Evolutionary conservation across 2,329 filamentous ascomycete species (phyloP).

Genomic region (Colletotrichum paranaense): DNA sequence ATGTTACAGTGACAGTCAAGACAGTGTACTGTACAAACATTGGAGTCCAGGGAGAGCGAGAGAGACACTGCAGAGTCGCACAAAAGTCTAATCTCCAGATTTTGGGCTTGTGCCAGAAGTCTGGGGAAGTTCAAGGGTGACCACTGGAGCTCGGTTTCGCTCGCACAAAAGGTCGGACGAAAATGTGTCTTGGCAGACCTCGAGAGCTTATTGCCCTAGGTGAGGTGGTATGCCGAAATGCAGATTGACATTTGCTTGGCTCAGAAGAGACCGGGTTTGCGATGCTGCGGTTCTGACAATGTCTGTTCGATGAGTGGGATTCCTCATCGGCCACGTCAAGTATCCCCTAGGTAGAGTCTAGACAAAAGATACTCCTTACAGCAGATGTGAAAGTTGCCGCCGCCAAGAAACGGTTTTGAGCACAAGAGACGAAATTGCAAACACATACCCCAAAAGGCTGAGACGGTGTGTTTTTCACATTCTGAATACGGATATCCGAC

Average conservation of each 20-base stretch:
- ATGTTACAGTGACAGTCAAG: too few species aligned
- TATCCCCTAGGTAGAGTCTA: neutral
- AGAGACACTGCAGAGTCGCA: neutral
- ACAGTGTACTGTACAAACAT: neutral
- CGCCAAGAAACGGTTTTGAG: neutral
- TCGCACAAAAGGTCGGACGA: slow-evolving; percentile 2
- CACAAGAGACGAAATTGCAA: neutral
- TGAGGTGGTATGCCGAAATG: neutral
- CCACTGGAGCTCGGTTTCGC: neutral
- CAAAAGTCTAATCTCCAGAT: neutral
- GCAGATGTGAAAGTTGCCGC: neutral
- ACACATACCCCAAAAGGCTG: neutral
- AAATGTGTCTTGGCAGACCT: neutral
- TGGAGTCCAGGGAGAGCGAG: neutral
- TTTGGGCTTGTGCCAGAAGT: neutral
- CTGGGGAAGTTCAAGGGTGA: slow-evolving; percentile 19
- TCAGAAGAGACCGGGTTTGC: neutral
- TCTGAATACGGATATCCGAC: neutral
- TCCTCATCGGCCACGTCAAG: neutral
- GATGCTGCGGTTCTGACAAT: neutral
- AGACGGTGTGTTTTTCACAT: neutral
- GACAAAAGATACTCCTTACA: too few species aligned
- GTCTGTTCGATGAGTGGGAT: neutral
- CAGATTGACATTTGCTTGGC: neutral
- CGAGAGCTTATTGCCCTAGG: neutral